phyloP scores from a whole-genome alignment of 2,329 filamentous ascomycete species.

The Alternaria consortialis region DNA sequence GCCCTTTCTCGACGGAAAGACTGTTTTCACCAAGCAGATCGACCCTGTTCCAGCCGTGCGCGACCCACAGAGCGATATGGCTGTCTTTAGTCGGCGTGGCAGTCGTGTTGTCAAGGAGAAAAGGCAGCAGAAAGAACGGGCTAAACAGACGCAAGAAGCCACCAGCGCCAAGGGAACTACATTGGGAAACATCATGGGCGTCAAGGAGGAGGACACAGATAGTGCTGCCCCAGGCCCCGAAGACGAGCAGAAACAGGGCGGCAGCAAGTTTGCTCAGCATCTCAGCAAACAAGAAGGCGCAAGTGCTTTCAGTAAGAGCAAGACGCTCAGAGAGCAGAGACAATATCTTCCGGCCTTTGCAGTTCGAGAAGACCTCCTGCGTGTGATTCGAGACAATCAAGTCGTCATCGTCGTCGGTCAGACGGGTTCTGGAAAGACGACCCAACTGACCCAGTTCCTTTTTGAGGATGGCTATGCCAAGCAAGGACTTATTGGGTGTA shows the following conservation, averaged over 20 bases:
- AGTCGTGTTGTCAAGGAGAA: constrained; percentile 92
- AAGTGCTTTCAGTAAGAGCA: constrained; percentile 92
- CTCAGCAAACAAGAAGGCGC: constrained; percentile 85
- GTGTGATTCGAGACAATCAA: constrained; percentile 95
- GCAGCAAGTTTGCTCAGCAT: constrained; percentile 86
- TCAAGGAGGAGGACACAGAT: constrained; percentile 89
- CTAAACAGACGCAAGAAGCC: constrained; percentile 93
- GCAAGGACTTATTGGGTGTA: constrained; percentile 91
- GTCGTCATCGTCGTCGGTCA: constrained; percentile 97
- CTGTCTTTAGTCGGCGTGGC: constrained; percentile 94
- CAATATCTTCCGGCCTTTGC: constrained; percentile 96
- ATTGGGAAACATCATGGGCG: constrained; percentile 92
- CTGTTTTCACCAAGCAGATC: constrained; percentile 95
- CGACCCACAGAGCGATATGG: constrained; percentile 98
- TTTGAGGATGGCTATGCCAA: constrained; percentile 94
- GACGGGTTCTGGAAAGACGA: constrained; percentile 97
- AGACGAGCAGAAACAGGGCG: constrained; percentile 72
- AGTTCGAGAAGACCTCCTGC: constrained; percentile 88
- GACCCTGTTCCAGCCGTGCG: constrained; percentile 93
- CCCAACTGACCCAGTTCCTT: constrained; percentile 94
- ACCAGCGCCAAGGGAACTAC: constrained; percentile 92
- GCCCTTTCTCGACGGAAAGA: constrained; percentile 93
- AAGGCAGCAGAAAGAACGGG: constrained; percentile 89
- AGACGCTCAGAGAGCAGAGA: constrained; percentile 87
- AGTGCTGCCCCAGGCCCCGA: constrained; percentile 81